phyloP scores from a whole-genome alignment of 2,329 filamentous ascomycete genomes.

The Trichophyton mentagrophytes region DNA sequence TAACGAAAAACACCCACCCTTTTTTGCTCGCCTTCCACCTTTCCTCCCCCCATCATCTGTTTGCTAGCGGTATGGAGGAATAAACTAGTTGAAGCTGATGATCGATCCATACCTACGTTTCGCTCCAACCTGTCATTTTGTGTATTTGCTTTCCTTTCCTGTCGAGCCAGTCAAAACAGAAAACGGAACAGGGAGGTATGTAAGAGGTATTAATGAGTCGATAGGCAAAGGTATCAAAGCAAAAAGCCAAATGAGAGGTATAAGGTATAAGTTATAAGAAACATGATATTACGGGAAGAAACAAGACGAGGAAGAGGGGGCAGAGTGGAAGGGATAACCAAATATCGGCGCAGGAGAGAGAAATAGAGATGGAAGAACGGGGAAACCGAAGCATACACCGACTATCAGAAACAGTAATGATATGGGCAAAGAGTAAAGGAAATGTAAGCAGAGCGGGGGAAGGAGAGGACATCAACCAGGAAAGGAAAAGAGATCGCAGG shows the following conservation, averaged over 20 bases:
- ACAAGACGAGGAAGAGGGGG: neutral
- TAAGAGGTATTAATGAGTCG: neutral
- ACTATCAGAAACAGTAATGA: neutral
- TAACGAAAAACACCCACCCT: neutral
- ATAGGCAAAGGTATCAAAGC: neutral
- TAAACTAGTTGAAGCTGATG: neutral
- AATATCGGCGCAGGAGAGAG: neutral
- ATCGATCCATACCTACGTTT: neutral
- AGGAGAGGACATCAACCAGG: slow-evolving; percentile 6
- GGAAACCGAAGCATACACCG: slow-evolving; percentile 7
- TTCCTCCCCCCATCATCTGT: neutral
- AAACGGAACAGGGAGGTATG: neutral
- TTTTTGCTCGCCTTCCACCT: neutral
- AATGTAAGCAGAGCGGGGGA: slow-evolving; percentile 11
- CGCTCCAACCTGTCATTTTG: neutral
- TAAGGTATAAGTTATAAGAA: neutral
- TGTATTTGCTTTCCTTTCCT: neutral
- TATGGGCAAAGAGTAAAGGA: slow-evolving; percentile 5
- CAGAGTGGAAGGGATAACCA: neutral
- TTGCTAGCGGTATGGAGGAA: neutral
- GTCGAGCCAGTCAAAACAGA: neutral
- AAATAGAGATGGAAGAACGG: neutral
- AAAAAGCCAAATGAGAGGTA: neutral
- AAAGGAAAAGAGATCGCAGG: slow-evolving; percentile 2
- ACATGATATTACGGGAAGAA: neutral